Evolutionary conservation across 495 filamentous ascomycete species (phyloP).

Genomic region (Filosporella fistucella): DNA sequence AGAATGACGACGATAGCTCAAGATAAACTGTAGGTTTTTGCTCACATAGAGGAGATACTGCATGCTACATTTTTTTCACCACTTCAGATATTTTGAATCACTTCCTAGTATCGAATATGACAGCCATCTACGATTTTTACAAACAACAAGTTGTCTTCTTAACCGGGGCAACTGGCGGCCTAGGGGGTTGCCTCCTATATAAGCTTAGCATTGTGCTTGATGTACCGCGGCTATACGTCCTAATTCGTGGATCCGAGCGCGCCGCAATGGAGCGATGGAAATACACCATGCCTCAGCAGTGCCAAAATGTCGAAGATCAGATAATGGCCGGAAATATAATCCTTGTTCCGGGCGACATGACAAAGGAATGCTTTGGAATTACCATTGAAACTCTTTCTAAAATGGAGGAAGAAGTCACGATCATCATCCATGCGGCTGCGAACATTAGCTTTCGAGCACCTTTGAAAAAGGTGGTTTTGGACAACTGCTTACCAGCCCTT

Average conservation of each 20-base stretch:
- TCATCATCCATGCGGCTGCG: slow-evolving; percentile 15
- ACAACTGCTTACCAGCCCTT: slow-evolving; percentile 15
- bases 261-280: slow-evolving; percentile 6
- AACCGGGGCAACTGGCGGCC: slow-evolving; percentile 15
- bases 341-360: slow-evolving; percentile 16
- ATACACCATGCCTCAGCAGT: slow-evolving; percentile 5
- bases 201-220: slow-evolving; percentile 9
- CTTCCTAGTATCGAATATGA: too few relatives aligned
- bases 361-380: slow-evolving; percentile 13
- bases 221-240: slow-evolving; percentile 3
- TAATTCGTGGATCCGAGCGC: not conserved
- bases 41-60: too few relatives aligned
- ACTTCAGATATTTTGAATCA: too few relatives aligned
- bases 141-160: slow-evolving; percentile 17
- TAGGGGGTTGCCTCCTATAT: slow-evolving; percentile 17
- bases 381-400: not conserved
- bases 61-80: too few relatives aligned
- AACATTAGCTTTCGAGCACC: slow-evolving; percentile 13
- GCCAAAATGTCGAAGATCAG: too few relatives aligned
- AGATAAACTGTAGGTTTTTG: too few relatives aligned
- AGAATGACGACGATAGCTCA: too few relatives aligned
- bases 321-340: slow-evolving; percentile 2
- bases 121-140: too few relatives aligned
- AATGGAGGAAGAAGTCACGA: slow-evolving; percentile 8
- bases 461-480: slow-evolving; percentile 3